Conservation (phyloP, 1,139 yeast genomes). For the Yamadazyma friedrichii region DNA sequence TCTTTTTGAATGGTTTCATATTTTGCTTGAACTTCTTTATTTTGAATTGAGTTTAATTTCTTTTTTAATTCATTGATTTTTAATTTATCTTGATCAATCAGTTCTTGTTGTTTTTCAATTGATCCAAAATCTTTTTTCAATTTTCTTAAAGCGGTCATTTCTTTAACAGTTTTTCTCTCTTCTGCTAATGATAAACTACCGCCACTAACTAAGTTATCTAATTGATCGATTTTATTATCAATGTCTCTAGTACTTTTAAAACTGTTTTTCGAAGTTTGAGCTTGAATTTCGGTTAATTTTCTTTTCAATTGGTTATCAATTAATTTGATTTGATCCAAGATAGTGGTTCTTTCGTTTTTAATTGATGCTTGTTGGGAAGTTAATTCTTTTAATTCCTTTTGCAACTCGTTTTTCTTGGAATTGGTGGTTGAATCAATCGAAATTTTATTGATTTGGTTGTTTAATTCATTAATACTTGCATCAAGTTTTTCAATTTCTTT, state of each 20-base stretch:
- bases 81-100: slow-evolving; percentile 77
- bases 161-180: slow-evolving; percentile 83
- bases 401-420: slow-evolving; percentile 65
- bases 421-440: slow-evolving; percentile 41
- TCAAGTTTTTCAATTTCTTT: slow-evolving; percentile 74
- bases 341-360: slow-evolving; percentile 65
- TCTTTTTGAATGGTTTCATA: slow-evolving; percentile 63
- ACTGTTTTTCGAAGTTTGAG: slow-evolving; percentile 64
- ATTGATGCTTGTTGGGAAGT: slow-evolving; percentile 65
- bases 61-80: slow-evolving; percentile 76
- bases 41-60: slow-evolving; percentile 59
- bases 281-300: slow-evolving; percentile 72
- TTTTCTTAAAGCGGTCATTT: slow-evolving; percentile 81
- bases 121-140: slow-evolving; percentile 75
- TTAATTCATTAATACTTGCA: slow-evolving; percentile 39
- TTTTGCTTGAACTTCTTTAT: slow-evolving; percentile 59
- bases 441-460: slow-evolving; percentile 42
- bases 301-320: slow-evolving; percentile 74
- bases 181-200: slow-evolving; percentile 88
- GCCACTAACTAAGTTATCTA: slow-evolving; percentile 74
- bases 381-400: slow-evolving; percentile 62
- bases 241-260: slow-evolving; percentile 79
- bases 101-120: slow-evolving; percentile 72
- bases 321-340: slow-evolving; percentile 71
- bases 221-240: slow-evolving; percentile 65